Base-by-base conservation (phyloP, 192 early-diverging fungal genomes). In the Gigaspora rosea region DNA sequence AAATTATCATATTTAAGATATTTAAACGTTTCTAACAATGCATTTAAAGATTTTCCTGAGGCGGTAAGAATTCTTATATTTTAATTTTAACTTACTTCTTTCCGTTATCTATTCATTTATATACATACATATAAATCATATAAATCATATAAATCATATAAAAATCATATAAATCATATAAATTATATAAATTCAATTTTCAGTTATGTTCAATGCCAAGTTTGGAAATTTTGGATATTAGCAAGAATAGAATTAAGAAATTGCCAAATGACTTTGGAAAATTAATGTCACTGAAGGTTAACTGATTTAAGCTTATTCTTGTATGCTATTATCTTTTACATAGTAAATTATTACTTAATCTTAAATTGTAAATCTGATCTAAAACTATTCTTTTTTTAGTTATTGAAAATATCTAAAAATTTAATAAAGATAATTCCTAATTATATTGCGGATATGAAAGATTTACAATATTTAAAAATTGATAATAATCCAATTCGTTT, bases 161-260 rank as follows among this genome's bases (percentile, higher is more conserved):
- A n/a, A n/a, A n/a, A n/a, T n/a, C n/a, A n/a, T n/a, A n/a, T 59
- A 22, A 59, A n/a, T 59, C 13, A 22, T n/a, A 59, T 59, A 59
- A 20, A 8, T 59, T 2, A 46, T 46, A 65, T 22, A 66, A 46
- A 46, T 46, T 35, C 15, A 41, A n/a, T 6, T 32, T 35, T 50
- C 78, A 84, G 83, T 59, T 84, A 8, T 84, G 83, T 76, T 74
- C 74, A 13, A 71, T 84, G 54, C 62, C 76, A 56, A 81, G 75
- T 57, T 72, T 84, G 15, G 80, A 84, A 59, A 81, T 84, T 20
- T 52, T 84, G 48, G 83, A 84, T 58, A 80, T 84, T 69, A 84
- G 83, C 49, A 80, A 79, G 67, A 84, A 84, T 74, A 81, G 76
- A 64, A 84, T 84, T 41, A 57, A 77, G 4, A 79, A 80, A 8